Evolutionary conservation across 179 eudicot species (phyloP), one percentile per base, ranked within the genome.

Genomic region (Patellifolia procumbens): DNA sequence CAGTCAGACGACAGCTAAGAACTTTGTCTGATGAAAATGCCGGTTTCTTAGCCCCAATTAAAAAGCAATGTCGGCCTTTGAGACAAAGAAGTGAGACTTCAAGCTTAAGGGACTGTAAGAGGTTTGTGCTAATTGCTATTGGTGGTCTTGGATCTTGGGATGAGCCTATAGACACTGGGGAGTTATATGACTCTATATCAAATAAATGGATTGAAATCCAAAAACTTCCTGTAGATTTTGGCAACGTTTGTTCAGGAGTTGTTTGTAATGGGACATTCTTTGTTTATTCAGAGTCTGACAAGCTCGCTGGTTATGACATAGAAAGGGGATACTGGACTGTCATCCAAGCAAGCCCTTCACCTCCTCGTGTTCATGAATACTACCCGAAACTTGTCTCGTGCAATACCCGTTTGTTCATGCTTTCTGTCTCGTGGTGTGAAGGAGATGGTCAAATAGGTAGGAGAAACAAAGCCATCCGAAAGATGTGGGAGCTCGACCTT

Each of bases 361-460:
- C 99, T 19, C 88, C 98, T 46, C 97, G 97, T 28, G 95, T 95
- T 49, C 92, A 88, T 26, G 98, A 91, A 63, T 95, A 95, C 78
- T 87, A 88, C 84, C 99, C 99, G 2, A 90, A 95, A 77, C 85
- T 95, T 22, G 87, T 95, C 10, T 88, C 88, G 15, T 86, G 88
- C 42, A 79, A 86, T 31, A 79, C 74, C 37, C 87, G 92, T 55
- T 69, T 95, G 59, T 89, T 95, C 78, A 91, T 95, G 98, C 86
- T 95, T n/a, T 90, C 96, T 12, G 99, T 95, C 39, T 95, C 98
- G 7, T 95, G 99, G 99, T 95, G 99, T 70, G 99, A 95, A 79
- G 97, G 98, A 60, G 99, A 93, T 48, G 99, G 99, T 35, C 90
- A 95, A 79, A 95, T 93, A 67, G 98, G 99, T 53, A 85, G 98